Conservation (phyloP, 2,329 filamentous ascomycete genomes). For the Alternaria triticina region DNA sequence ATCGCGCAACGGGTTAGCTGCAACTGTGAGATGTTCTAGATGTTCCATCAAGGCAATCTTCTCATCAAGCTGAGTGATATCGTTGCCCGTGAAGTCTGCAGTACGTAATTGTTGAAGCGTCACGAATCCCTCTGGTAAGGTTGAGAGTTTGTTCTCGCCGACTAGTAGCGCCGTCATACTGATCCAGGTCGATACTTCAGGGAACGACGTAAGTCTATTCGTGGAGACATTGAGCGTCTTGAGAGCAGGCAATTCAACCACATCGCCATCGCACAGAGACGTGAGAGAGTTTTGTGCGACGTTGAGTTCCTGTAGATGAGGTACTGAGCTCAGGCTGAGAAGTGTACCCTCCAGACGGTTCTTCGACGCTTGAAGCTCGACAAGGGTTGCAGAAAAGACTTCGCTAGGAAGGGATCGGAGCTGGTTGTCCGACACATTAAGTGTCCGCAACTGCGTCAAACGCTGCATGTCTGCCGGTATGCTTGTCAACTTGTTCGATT, state of each 20-base stretch:
- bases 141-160: constrained; percentile 80
- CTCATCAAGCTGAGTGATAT: constrained; percentile 76
- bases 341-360: constrained; percentile 78
- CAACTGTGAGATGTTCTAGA: constrained; percentile 75
- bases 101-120: constrained; percentile 71
- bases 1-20: constrained; percentile 89
- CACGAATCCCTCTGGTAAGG: constrained; percentile 78
- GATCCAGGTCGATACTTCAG: constrained; percentile 75
- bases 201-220: constrained; percentile 77
- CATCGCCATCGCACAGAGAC: constrained; percentile 55
- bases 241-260: constrained; percentile 71
- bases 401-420: constrained; percentile 75
- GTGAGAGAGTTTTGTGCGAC: constrained; percentile 77
- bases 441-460: constrained; percentile 71
- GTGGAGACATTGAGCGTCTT: constrained; percentile 78
- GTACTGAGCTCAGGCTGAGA: constrained; percentile 66
- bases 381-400: constrained; percentile 69
- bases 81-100: constrained; percentile 85
- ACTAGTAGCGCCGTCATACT: constrained; percentile 75
- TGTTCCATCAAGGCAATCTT: constrained; percentile 80
- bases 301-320: constrained; percentile 76
- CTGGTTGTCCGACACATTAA: constrained; percentile 82
- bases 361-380: constrained; percentile 75
- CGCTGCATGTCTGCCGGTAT: constrained; percentile 72
- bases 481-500: constrained; percentile 76